phyloP scores from a whole-genome alignment of 164 flowering plant species.

The Vitis rotundifolia region DNA sequence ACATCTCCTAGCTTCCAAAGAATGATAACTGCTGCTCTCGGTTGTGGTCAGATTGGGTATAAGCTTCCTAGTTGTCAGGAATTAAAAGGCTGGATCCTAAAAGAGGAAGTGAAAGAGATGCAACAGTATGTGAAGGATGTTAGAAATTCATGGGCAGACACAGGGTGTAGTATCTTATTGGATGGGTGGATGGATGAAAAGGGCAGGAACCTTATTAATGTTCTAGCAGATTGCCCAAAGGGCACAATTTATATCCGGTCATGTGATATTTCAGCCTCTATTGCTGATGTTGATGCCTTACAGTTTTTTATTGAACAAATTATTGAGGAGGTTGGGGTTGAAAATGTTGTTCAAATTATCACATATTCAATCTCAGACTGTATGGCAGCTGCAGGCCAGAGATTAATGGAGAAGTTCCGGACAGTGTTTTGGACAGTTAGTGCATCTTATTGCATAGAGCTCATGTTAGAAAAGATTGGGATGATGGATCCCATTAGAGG shows the following conservation, averaged over 20 bases:
- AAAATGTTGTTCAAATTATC: conserved; percentile 53
- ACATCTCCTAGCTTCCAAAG: conserved; percentile 31
- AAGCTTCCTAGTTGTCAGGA: conserved; percentile 38
- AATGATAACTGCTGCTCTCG: conserved; percentile 29
- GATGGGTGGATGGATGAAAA: conserved; percentile 52
- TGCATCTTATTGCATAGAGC: conserved; percentile 43
- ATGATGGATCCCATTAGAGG: conserved; percentile 11
- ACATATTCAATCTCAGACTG: conserved; percentile 24
- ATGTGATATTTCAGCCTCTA: conserved; percentile 32
- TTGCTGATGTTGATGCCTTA: conserved; percentile 31
- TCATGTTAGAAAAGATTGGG: conserved; percentile 45
- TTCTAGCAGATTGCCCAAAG: conserved; percentile 46
- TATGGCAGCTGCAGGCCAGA: conserved; percentile 39
- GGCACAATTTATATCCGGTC: conserved; percentile 56
- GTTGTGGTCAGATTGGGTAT: conserved; percentile 7
- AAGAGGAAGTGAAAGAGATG: conserved; percentile 36
- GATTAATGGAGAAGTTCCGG: conserved; percentile 28
- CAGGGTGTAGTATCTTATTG: conserved; percentile 63
- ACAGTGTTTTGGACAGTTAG: conserved; percentile 48
- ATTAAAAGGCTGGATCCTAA: conserved; percentile 40
- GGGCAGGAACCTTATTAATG: conserved; percentile 35
- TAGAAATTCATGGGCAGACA: conserved; percentile 46
- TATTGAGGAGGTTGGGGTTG: conserved; percentile 46
- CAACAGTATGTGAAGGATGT: conserved; percentile 26
- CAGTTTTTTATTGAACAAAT: conserved; percentile 29